Base-by-base conservation (phyloP, 192 early-diverging fungal species). In the Phycomyces nitens region DNA sequence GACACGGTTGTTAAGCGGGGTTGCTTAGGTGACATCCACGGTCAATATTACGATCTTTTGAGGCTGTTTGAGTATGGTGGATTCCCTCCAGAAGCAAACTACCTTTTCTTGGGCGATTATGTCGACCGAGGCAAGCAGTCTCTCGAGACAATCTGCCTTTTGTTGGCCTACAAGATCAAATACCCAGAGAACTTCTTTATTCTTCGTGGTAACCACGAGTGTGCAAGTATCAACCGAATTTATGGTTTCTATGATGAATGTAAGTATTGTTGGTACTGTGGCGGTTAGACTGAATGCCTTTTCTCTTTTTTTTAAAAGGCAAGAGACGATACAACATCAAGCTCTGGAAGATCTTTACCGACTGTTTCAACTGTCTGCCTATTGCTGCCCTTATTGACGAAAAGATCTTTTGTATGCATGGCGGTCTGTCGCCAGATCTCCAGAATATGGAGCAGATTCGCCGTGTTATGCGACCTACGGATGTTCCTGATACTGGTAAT, bases 151-250 rank as follows among this genome's bases (percentile, higher is more conserved):
- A 98, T 98, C 72, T 96, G 96, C 61, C 80, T 98, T 54, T 82
- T 98, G 54, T 83, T 98, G 49, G 94, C 95, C 24, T 98, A 98
- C 86, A 98, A 99, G 75, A 99, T 99, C 86, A 99, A 99, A 83
- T 99, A 93, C 77, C 96, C 95, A 2, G 96, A 96, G 64, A 99
- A 99, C 86, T 99, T 99, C 74, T 99, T 99, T 83, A 93, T 99
- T 68, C 82, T 99, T 64, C 88, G 96, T 70, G 96, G 96, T 54
- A 99, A 99, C 79, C 96, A 99, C 77, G 96, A 99, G 77, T 93
- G 92, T 69, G 96, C 96, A 7, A 93, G 91, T 71, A 74, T 74
- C 29, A 74, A 74, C 39, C 59, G 72, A 64, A 96, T 98, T 68
- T 98, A 98, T 75, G 96, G 96, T 29, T 98, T 98, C 79, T 98